Evolutionary conservation across 805 yeast genomes (phyloP).

Genomic region (Saccharomyces kudriavzevii): DNA sequence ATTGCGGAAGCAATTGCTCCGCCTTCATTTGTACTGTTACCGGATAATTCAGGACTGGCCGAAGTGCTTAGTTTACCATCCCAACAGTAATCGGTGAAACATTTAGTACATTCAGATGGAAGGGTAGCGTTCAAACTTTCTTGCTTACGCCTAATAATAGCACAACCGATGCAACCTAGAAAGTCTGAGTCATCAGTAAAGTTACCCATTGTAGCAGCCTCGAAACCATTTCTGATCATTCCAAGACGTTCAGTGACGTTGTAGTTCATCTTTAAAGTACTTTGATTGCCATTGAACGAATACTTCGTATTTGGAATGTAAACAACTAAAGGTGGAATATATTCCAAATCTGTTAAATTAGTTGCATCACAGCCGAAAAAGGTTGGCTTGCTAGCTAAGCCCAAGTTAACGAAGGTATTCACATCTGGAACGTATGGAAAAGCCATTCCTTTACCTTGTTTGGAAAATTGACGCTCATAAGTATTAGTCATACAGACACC

Average conservation of each 20-base stretch:
- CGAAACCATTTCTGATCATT: slow-evolving; percentile 69
- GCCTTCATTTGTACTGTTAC: slow-evolving; percentile 8
- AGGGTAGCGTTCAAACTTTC: slow-evolving; percentile 57
- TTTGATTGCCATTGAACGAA: slow-evolving; percentile 56
- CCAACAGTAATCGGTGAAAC: slow-evolving; percentile 76
- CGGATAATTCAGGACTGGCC: slow-evolving; percentile 15
- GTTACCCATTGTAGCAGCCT: slow-evolving; percentile 58
- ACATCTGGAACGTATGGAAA: slow-evolving; percentile 78
- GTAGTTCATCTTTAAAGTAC: slow-evolving; percentile 62
- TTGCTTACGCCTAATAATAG: slow-evolving; percentile 68
- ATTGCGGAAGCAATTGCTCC: slow-evolving; percentile 1
- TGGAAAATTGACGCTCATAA: slow-evolving; percentile 50
- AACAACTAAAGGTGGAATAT: slow-evolving; percentile 64
- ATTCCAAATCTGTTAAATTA: slow-evolving; percentile 48
- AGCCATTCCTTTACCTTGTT: slow-evolving; percentile 47
- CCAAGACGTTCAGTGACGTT: slow-evolving; percentile 45
- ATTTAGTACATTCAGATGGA: slow-evolving; percentile 58
- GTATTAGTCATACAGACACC: slow-evolving; percentile 53
- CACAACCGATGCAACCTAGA: slow-evolving; percentile 74
- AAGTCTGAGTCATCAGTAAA: slow-evolving; percentile 61
- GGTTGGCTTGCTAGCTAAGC: slow-evolving; percentile 60
- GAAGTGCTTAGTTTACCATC: slow-evolving; percentile 41
- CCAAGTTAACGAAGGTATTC: slow-evolving; percentile 48
- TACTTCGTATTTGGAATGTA: slow-evolving; percentile 69
- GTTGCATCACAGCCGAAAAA: slow-evolving; percentile 76